Conservation (phyloP, 495 filamentous ascomycete species). For the Aspergillus asperescens region DNA sequence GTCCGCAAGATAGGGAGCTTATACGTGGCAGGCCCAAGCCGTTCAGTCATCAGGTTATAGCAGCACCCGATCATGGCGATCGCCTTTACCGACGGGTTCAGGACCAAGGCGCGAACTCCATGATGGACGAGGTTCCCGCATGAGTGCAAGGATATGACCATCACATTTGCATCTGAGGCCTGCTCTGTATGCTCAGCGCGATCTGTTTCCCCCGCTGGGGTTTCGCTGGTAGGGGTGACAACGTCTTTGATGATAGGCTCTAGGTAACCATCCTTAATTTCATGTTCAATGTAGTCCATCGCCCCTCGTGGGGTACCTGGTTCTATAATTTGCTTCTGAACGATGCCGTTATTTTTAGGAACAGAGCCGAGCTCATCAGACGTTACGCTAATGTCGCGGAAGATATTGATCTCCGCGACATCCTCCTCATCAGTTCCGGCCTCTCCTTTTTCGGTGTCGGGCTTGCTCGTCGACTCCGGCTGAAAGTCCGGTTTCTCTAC, state of each 20-base stretch:
- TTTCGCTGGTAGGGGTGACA: conserved; percentile 21
- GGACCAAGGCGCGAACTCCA: conserved; percentile 74
- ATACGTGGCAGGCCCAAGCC: conserved; percentile 77
- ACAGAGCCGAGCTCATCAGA: conserved; percentile 27
- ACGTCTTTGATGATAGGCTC: conserved; percentile 74
- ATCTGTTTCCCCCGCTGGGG: conserved; percentile 10
- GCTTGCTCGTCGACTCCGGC: conserved; percentile 19
- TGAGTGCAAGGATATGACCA: conserved; percentile 93
- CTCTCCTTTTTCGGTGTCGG: background rate
- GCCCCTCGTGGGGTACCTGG: conserved; percentile 28
- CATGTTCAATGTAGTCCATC: conserved; percentile 51
- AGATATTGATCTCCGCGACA: conserved; percentile 30
- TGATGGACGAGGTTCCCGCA: conserved; percentile 97
- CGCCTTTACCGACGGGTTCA: conserved; percentile 77
- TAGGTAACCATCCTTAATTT: conserved; percentile 62
- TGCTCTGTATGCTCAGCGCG: conserved; percentile 12
- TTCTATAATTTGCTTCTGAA: conserved; percentile 3
- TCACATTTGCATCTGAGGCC: conserved; percentile 45
- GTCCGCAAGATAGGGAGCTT: conserved; percentile 67
- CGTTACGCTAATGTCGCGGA: conserved; percentile 36
- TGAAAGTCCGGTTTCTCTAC: conserved; percentile 10
- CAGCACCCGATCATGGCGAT: conserved; percentile 96
- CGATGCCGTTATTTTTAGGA: conserved; percentile 20
- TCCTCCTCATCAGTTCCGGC: conserved; percentile 29
- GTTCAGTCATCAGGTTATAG: conserved; percentile 92